Evolutionary conservation across 108 stramenopile species (phyloP), one percentile per base, ranked within the genome.

Genomic region (Aurantiochytrium sp.): DNA sequence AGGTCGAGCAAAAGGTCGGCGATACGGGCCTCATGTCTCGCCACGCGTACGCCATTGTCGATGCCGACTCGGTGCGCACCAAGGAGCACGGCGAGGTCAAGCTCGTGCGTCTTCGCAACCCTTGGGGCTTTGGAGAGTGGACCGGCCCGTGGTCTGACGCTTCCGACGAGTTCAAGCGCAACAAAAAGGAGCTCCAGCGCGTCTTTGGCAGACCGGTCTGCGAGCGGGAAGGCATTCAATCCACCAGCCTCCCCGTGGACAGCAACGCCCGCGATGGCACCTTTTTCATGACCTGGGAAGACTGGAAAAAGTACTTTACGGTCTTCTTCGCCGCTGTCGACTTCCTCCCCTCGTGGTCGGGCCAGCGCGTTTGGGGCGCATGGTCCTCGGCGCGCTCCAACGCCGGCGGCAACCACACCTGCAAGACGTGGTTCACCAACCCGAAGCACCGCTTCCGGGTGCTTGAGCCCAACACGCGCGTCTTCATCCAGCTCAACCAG

Each of bases 221-320:
- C 73, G 27, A 48, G 27, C 39, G 73, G 8, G 30, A 86, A 0
- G 89, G 32, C 45, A 30, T 15, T 30, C 27, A 12, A 0, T 30
- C 65, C 42, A 55, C 37, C 31, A 4, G 24, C 27, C 37, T 19
- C 30, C 37, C 54, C n/a, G 73, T 32, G 52, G 55, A 89, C 10
- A n/a, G 21, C 36, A 87, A 86, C n/a, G 88, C 86, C 21, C 85
- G 87, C 37, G 91, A 91, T 32, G 89, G 89, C 55, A 81, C 87
- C 37, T 91, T 91, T 52, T 91, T 89, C 88, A 91, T 91, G 91
- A 52, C 39, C 54, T 91, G 86, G 53, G 90, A 90, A 30, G 91
- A 88, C 55, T 59, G 90, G 87, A 37, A 81, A 19, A n/a, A 27
- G 36, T 39, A 90, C 59, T 90, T 90, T 5, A 55, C 86, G 5